Percentiles rank a stretch among this genome's conserved stretches.
phyloP scores from a whole-genome alignment of 2,329 filamentous ascomycete species.

The Blumeria graminis region DNA sequence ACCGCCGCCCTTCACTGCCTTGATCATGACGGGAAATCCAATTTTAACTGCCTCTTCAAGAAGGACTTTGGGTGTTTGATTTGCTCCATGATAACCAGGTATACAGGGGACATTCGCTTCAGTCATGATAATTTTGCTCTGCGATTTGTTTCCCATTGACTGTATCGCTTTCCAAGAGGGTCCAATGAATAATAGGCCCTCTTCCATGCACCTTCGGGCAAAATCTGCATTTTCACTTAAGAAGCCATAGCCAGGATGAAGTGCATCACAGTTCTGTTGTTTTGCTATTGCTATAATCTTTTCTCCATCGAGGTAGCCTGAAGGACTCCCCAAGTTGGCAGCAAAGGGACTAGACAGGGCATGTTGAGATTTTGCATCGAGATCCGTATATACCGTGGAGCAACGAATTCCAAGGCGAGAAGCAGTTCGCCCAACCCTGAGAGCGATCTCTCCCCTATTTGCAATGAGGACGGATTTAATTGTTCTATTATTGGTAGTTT shows the following conservation, averaged over 20 bases:
- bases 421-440: constrained; percentile 78
- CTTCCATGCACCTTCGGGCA: constrained; percentile 66
- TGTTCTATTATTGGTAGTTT: constrained; percentile 13
- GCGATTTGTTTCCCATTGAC: constrained; percentile 84
- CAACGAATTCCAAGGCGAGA: constrained; percentile 73
- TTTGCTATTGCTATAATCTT: constrained; percentile 77
- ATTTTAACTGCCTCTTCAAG: constrained; percentile 47
- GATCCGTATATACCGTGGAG: constrained; percentile 85
- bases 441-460: constrained; percentile 87
- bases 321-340: constrained; percentile 58
- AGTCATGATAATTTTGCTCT: constrained; percentile 92
- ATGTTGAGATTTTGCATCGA: constrained; percentile 71
- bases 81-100: constrained; percentile 74
- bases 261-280: constrained; percentile 62
- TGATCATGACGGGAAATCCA: constrained; percentile 47
- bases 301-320: constrained; percentile 80
- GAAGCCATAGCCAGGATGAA: constrained; percentile 94
- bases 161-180: constrained; percentile 61
- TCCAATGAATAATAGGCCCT: constrained; percentile 83
- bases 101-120: constrained; percentile 89
- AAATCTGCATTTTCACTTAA: constrained; percentile 85
- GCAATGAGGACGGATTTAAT: constrained; percentile 76
- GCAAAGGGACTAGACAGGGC: constrained; percentile 64
- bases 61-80: constrained; percentile 43
- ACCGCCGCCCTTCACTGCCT: constrained; percentile 59